These are phyloP conservation scores for Blastobotrys serpentis DNA, from an alignment of 1,139 yeast genomes.

Conservation along the genomic window DNA sequence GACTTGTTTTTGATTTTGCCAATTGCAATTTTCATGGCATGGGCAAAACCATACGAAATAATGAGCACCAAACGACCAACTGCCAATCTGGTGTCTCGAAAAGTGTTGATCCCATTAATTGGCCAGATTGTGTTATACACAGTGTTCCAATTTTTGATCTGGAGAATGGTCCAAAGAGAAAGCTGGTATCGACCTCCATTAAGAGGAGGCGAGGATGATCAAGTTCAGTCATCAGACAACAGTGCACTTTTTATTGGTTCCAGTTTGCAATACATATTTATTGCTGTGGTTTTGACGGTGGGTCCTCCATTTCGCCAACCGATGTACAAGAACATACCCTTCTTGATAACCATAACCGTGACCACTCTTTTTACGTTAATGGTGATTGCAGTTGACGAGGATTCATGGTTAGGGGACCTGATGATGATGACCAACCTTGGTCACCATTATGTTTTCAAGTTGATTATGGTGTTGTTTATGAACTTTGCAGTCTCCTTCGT, in stretches of 20 bases:
- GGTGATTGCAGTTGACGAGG: slow-evolving; percentile 52
- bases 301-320: slow-evolving; percentile 97
- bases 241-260: slow-evolving; percentile 78
- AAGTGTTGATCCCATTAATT: slow-evolving; percentile 75
- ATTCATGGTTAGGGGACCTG: slow-evolving; percentile 57
- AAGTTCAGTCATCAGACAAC: slow-evolving; percentile 84
- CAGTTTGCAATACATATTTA: slow-evolving; percentile 83
- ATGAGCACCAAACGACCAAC: slow-evolving; percentile 79
- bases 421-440: slow-evolving; percentile 75
- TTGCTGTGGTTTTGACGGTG: slow-evolving; percentile 76
- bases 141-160: slow-evolving; percentile 63
- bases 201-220: slow-evolving; percentile 78
- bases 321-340: slow-evolving; percentile 65
- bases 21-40: slow-evolving; percentile 92
- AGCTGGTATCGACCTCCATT: slow-evolving; percentile 78
- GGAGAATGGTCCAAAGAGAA: slow-evolving; percentile 51
- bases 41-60: slow-evolving; percentile 76
- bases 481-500: slow-evolving; percentile 53
- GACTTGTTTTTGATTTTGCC: slow-evolving; percentile 89
- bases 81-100: slow-evolving; percentile 88
- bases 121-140: slow-evolving; percentile 66
- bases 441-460: slow-evolving; percentile 47
- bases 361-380: slow-evolving; percentile 50
- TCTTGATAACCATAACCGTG: slow-evolving; percentile 56
- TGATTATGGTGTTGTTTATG: slow-evolving; percentile 45